Evolutionary conservation across 148 eudicot species (phyloP).

Genomic region (Rhododendron ovatum): DNA sequence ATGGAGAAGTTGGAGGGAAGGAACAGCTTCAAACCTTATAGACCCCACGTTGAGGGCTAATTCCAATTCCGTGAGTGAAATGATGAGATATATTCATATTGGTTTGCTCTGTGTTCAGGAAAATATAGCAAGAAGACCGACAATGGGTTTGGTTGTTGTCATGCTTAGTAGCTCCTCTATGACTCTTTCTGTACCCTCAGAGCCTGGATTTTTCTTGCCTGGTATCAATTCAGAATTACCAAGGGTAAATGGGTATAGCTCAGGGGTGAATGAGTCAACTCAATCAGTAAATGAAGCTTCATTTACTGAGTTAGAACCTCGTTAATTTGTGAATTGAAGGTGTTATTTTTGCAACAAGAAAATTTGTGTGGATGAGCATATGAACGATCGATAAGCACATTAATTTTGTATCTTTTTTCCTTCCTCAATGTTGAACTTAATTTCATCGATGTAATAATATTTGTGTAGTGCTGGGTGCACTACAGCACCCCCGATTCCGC

Average conservation of each 20-base stretch:
- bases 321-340: not conserved
- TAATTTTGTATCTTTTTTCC: no score
- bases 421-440: no score
- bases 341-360: not conserved
- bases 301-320: constrained; percentile 19
- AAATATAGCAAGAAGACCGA: constrained; percentile 21
- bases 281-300: constrained; percentile 21
- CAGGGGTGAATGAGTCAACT: not conserved
- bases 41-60: constrained; percentile 18
- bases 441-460: no score
- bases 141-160: constrained; percentile 11
- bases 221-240: not conserved
- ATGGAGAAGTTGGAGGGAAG: constrained; percentile 33
- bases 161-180: constrained; percentile 22
- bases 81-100: constrained; percentile 28
- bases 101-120: constrained; percentile 23
- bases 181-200: constrained; percentile 21
- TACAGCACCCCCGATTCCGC: no score
- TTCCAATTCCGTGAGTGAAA: not conserved
- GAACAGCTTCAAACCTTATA: constrained; percentile 10
- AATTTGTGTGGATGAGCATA: not conserved
- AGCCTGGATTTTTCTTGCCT: constrained; percentile 18
- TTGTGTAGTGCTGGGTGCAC: no score
- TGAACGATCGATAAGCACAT: not conserved
- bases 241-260: not conserved